Evolutionary conservation across 768 basidiomycete genomes (phyloP), one percentile per base, ranked within the genome.

Genomic region (Hypholoma sublateritium): DNA sequence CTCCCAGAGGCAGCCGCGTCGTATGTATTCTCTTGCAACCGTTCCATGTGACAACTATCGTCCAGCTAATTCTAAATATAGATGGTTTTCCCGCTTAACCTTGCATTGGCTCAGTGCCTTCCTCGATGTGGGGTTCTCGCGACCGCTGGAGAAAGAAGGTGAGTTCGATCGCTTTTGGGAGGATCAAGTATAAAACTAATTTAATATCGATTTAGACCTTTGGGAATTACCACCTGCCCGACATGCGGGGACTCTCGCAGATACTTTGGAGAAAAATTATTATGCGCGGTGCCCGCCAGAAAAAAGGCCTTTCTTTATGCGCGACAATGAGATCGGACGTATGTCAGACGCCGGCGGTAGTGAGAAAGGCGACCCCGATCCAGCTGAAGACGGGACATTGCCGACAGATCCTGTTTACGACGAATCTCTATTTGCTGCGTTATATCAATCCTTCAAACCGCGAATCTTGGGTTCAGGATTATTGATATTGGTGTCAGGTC

Each of bases 131-230:
- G 85, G 85, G 1, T 87, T 80, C 62, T 79, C 82, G 11, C 72
- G 85, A 49, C 84, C 84, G 0, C 61, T 85, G 9, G 72, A 83
- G 69, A 75, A 78, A 63, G 83, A 86, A 44, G 85, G 85, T 82
- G 36, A 14, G 72, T 28, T 21, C 4, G 6, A 22, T 51, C 9
- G 4, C 36, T 42, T 22, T 43, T 4, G n/a, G n/a, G 7, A 19
- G 17, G 9, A 16, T 19, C 7, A 22, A 28, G 35, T 12, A 25
- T 51, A n/a, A 50, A 17, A 21, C 12, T 25, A 24, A 22, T n/a
- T 5, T 3, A 17, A 24, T 48, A 34, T 11, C 1, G 34, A 22
- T 34, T 41, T 17, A 86, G 85, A 86, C 63, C 67, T 86, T 39
- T 85, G 83, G 81, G 66, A 75, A 46, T 73, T 86, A 5, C 81